phyloP scores from a whole-genome alignment of 2,329 filamentous ascomycete genomes.

The Penicillium hesseltinei region DNA sequence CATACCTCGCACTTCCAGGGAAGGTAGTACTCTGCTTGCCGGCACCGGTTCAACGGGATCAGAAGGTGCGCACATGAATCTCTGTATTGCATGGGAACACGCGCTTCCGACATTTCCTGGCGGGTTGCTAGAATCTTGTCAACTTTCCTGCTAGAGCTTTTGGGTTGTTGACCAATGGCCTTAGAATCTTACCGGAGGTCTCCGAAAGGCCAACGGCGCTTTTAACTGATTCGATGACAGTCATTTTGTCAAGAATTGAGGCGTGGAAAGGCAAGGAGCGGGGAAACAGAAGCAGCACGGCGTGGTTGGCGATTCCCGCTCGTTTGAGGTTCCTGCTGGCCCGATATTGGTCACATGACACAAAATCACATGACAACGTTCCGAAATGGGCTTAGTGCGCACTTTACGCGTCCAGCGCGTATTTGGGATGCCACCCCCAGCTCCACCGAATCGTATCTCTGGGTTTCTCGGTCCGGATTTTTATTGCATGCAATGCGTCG shows the following conservation, averaged over 20 bases:
- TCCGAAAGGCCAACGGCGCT: conserved; percentile 48
- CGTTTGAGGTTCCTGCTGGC: conserved; percentile 30
- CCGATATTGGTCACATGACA: conserved; percentile 24
- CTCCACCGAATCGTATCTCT: conserved; percentile 34
- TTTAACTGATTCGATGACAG: conserved; percentile 49
- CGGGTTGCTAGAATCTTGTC: conserved; percentile 44
- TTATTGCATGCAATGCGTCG: conserved; percentile 18
- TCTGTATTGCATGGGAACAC: conserved; percentile 83
- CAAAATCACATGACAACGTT: conserved; percentile 13
- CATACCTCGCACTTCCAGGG: conserved; percentile 97
- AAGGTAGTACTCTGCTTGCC: conserved; percentile 85
- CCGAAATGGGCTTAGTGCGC: conserved; percentile 26
- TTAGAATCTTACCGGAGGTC: conserved; percentile 35
- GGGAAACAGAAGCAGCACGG: conserved; percentile 19
- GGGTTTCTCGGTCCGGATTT: conserved; percentile 19
- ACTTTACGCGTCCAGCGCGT: conserved; percentile 45
- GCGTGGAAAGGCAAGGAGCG: conserved; percentile 15
- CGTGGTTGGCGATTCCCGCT: conserved; percentile 30
- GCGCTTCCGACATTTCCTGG: conserved; percentile 91
- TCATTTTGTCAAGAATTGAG: conserved; percentile 39
- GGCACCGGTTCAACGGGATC: conserved; percentile 94
- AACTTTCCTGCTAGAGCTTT: conserved; percentile 15
- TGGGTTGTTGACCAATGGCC: conserved; percentile 24
- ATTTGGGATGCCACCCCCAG: conserved; percentile 26
- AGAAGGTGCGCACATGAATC: conserved; percentile 94